Percentiles rank a stretch among this genome's conserved stretches.
These are phyloP conservation scores for Globisporangium parvum DNA, from an alignment of 352 stramenopile species.

Conservation along the genomic window DNA sequence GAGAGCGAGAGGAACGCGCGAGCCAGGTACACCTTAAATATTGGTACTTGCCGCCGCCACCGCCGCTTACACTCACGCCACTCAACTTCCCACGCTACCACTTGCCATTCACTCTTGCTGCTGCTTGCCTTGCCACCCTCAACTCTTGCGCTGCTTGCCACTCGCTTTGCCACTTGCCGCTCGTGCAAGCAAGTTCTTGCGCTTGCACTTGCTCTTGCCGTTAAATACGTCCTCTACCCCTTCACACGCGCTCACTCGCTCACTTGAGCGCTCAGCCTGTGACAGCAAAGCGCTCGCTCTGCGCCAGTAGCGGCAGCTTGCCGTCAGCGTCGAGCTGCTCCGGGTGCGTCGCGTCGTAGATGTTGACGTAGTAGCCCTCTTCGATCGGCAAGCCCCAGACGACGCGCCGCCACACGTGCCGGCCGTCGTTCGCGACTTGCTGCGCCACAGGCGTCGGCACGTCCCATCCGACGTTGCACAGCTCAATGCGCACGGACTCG, in stretches of 20 bases:
- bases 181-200: neutral
- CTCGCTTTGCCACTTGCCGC: neutral
- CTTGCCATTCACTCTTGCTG: conserved; percentile 3
- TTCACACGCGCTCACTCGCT: too few species aligned
- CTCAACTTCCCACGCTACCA: neutral
- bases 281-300: conserved; percentile 70
- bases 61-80: too few species aligned
- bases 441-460: conserved; percentile 74
- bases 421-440: conserved; percentile 59
- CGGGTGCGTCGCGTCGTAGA: conserved; percentile 63
- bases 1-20: neutral
- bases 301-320: conserved; percentile 44
- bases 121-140: conserved; percentile 9
- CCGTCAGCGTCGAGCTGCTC: conserved; percentile 28
- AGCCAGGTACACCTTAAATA: too few species aligned
- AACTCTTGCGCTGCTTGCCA: neutral
- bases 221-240: conserved; percentile 7
- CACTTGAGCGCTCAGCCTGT: conserved; percentile 20
- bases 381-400: conserved; percentile 85
- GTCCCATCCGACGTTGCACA: conserved; percentile 80
- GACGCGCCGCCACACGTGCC: conserved; percentile 68
- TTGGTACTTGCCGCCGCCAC: too few species aligned
- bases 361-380: conserved; percentile 85
- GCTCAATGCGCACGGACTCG: conserved; percentile 72
- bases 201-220: neutral